Evolutionary conservation across 2,329 filamentous ascomycete species (phyloP).

Genomic region (Fusarium sp.): DNA sequence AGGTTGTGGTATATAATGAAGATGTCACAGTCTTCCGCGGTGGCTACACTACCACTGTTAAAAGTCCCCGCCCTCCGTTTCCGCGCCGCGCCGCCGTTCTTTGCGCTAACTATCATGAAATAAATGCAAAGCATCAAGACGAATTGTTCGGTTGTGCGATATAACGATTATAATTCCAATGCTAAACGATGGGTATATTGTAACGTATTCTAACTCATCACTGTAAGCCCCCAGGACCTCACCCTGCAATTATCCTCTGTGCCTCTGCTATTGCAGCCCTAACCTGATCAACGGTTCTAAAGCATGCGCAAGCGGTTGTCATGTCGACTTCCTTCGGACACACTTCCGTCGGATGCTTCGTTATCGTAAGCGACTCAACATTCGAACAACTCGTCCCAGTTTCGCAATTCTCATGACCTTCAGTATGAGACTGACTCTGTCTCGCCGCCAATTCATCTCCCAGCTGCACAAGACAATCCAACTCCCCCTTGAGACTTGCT

Average conservation of each 20-base stretch:
- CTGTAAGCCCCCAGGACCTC: not conserved
- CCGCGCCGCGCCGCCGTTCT: slow-evolving; percentile 6
- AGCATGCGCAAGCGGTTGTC: slow-evolving; percentile 26
- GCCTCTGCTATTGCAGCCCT: slow-evolving; percentile 16
- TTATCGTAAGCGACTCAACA: not conserved
- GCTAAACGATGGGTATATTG: no score
- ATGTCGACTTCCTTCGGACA: slow-evolving; percentile 33
- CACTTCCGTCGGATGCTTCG: slow-evolving; percentile 24
- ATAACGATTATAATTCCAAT: no score
- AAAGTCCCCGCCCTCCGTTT: slow-evolving; percentile 22
- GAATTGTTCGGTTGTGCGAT: no score
- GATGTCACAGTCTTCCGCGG: no score
- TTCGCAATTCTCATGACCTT: slow-evolving; percentile 32
- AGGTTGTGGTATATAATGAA: no score
- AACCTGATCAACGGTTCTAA: slow-evolving; percentile 26
- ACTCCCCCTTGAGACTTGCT: not conserved
- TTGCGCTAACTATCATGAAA: no score
- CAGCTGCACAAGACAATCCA: slow-evolving; percentile 1
- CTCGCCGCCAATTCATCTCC: slow-evolving; percentile 11
- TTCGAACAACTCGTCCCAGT: slow-evolving; percentile 29
- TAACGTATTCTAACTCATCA: no score
- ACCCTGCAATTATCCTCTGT: slow-evolving; percentile 1
- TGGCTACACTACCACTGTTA: not conserved
- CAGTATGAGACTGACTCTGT: slow-evolving; percentile 25
- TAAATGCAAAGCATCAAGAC: no score